phyloP scores from a whole-genome alignment of 2,329 filamentous ascomycete genomes.

The Parasarocladium wereldwijsianum region DNA sequence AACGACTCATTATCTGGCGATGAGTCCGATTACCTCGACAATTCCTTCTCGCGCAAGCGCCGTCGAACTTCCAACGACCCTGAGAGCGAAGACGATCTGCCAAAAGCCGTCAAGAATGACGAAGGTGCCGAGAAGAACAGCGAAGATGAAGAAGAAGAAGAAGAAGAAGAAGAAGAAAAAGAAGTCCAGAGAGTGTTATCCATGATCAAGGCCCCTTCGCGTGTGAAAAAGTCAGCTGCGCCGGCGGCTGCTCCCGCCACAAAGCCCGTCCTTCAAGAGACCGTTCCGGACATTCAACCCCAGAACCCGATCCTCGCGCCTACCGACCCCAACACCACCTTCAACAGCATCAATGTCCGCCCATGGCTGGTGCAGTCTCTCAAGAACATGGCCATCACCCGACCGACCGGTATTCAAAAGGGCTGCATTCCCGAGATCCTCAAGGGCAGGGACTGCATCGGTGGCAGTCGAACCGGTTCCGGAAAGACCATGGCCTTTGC shows the following conservation, averaged over 20 bases:
- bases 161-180: conserved; percentile 16
- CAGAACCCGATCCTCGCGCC: conserved; percentile 30
- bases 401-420: conserved; percentile 85
- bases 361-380: conserved; percentile 85
- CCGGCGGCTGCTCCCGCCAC: conserved; percentile 8
- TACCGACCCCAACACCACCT: conserved; percentile 45
- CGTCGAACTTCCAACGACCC: conserved; percentile 20
- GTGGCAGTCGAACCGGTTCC: conserved; percentile 85
- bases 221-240: conserved; percentile 26
- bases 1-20: conserved; percentile 10
- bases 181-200: conserved; percentile 20
- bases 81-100: conserved; percentile 11
- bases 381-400: conserved; percentile 60
- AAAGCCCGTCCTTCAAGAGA: no score
- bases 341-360: conserved; percentile 56
- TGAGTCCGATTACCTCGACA: conserved; percentile 36
- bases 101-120: conserved; percentile 13
- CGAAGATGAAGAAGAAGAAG: conserved; percentile 15
- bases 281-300: conserved; percentile 5
- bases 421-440: conserved; percentile 87
- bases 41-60: conserved; percentile 27
- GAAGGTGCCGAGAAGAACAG: conserved; percentile 9
- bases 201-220: conserved; percentile 36
- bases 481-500: conserved; percentile 96
- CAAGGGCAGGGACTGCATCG: conserved; percentile 84